Base-by-base conservation (phyloP, 129 eudicot genomes). In the Calendula officinalis region DNA sequence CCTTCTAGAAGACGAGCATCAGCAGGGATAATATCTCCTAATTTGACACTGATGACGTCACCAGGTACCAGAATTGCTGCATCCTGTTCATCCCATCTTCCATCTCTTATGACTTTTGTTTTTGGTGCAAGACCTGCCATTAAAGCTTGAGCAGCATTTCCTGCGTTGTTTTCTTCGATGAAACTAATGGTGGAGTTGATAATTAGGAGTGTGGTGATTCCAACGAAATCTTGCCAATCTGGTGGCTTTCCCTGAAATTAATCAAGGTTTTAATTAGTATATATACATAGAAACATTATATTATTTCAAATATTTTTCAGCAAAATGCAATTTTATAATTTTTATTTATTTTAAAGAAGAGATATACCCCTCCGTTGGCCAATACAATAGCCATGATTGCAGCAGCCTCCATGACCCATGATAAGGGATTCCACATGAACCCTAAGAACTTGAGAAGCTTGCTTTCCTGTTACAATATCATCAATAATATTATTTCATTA, bases 91-190 rank as follows among this genome's bases (percentile, higher is more conserved):
- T 60, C 67, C 97, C 97, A 90, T 53, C 71, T 79, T 13, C 95
- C 95, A 52, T 90, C 95, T 76, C 97, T 81, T 68, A 90, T 38
- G 15, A 89, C 97, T 88, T 89, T 90, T 10, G 95, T 77, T 62
- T 90, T 90, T 44, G 97, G 97, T 3, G 97, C 97, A 40, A 90
- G 97, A 48, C 97, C 95, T 8, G 97, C 97, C 97, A 90, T 90
- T 0, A 90, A 75, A 11, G 97, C 97, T 40, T 81, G 80, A 7
- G 97, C 97, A 56, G 97, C 97, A 70, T 86, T 90, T 39, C 97
- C 97, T 33, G 97, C 97, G 50, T 86, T 90, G 84, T 86, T 90
- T 74, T 90, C 97, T 54, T 90, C 97, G 0, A 86, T 69, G 74
- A 86, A 90, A 64, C 97, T 90, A 10, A 90, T 86, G 52, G 97